Conservation (phyloP, 441 rosid species). For the Bruguiera hainesii region DNA sequence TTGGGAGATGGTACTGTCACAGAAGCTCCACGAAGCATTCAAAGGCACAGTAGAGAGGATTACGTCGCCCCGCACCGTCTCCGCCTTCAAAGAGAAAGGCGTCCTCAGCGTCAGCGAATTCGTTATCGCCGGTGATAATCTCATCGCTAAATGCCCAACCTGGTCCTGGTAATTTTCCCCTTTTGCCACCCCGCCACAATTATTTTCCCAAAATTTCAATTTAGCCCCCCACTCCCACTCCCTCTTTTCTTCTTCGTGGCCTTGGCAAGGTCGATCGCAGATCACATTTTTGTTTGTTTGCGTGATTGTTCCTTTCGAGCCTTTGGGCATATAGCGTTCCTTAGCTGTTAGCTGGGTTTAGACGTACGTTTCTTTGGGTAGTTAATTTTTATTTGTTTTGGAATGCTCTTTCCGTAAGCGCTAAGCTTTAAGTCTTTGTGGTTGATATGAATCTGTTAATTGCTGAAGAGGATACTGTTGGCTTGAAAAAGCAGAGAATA, state of each 20-base stretch:
- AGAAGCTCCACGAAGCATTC: conserved; percentile 84
- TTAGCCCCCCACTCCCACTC: neutral
- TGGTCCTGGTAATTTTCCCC: conserved; percentile 79
- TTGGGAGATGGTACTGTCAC: conserved; percentile 58
- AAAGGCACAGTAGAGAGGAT: conserved; percentile 96
- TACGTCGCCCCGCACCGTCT: conserved; percentile 87
- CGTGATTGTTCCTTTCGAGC: neutral
- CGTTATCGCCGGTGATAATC: conserved; percentile 92
- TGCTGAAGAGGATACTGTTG: no score
- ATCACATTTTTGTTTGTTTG: neutral
- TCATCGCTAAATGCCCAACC: conserved; percentile 97
- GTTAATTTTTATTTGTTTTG: no score
- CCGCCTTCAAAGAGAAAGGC: conserved; percentile 97
- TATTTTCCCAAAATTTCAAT: neutral
- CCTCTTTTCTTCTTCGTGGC: neutral
- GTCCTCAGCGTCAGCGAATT: conserved; percentile 96
- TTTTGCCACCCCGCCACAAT: neutral
- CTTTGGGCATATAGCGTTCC: neutral
- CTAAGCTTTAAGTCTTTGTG: no score
- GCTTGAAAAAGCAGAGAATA: no score
- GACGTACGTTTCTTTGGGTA: no score
- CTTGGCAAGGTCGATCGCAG: no score
- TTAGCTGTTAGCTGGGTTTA: no score
- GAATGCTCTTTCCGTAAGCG: no score
- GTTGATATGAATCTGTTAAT: no score